Evolutionary conservation across 495 filamentous ascomycete species (phyloP).

Genomic region (Aspergillus nanangensis): DNA sequence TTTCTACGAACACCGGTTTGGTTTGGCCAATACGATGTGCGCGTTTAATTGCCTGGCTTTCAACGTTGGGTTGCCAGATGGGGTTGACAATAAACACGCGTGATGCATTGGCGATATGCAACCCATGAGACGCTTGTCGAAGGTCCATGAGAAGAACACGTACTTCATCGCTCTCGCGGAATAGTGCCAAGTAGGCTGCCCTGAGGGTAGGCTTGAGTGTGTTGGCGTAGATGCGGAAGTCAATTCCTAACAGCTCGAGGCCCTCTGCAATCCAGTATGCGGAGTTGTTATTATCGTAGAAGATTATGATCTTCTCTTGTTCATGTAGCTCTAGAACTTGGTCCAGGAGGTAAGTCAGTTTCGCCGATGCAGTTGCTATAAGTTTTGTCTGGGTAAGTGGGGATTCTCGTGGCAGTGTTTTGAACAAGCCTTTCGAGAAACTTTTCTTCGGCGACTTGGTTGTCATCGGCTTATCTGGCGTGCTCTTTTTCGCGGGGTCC

Average conservation of each 20-base stretch:
- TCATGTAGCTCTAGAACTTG: constrained; percentile 60
- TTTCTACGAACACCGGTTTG: constrained; percentile 79
- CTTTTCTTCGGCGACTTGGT: constrained; percentile 30
- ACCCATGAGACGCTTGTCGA: constrained; percentile 76
- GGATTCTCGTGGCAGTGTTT: constrained; percentile 38
- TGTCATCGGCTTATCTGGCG: constrained; percentile 20
- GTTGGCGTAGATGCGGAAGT: constrained; percentile 80
- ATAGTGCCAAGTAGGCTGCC: constrained; percentile 69
- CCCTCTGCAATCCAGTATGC: constrained; percentile 80
- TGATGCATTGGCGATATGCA: constrained; percentile 77
- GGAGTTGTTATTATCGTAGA: constrained; percentile 84
- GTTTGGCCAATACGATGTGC: constrained; percentile 85
- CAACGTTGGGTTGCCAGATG: constrained; percentile 77
- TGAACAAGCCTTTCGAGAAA: constrained; percentile 28
- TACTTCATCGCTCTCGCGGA: constrained; percentile 59
- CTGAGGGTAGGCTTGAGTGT: constrained; percentile 55
- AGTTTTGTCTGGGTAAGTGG: constrained; percentile 59
- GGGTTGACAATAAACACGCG: constrained; percentile 92
- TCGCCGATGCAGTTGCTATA: constrained; percentile 77
- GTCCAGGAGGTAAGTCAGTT: constrained; percentile 81
- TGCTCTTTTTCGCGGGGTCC: constrained; percentile 10
- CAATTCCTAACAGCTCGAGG: constrained; percentile 70
- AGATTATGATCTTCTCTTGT: constrained; percentile 83
- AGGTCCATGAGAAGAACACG: constrained; percentile 89
- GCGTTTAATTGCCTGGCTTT: constrained; percentile 89